Conservation (phyloP, 495 filamentous ascomycete genomes). For the Melanomma pulvis-pyrius region DNA sequence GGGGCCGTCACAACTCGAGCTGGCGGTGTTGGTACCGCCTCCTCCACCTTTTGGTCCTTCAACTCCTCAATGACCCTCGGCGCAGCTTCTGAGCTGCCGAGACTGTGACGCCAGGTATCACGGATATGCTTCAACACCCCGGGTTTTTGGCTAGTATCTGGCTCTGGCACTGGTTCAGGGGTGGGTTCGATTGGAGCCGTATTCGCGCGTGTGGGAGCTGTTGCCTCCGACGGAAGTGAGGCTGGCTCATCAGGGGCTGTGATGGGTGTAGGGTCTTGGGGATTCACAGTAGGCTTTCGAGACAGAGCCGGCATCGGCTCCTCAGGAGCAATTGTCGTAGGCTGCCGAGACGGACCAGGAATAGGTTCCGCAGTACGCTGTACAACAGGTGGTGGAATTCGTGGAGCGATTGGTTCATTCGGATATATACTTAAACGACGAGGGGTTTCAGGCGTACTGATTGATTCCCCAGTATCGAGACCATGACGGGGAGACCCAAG, state of each 20-base stretch:
- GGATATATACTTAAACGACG: neutral
- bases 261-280: neutral
- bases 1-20: neutral
- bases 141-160: neutral
- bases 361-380: neutral
- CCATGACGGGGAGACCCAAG: no score
- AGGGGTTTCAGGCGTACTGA: neutral
- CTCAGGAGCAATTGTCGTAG: neutral
- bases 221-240: neutral
- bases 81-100: slow-evolving; percentile 4
- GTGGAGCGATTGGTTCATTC: neutral
- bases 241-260: neutral
- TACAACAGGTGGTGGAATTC: neutral
- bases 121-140: neutral
- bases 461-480: neutral
- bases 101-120: slow-evolving; percentile 2
- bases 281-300: neutral
- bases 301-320: neutral
- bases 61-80: slow-evolving; percentile 6
- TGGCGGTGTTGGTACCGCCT: neutral
- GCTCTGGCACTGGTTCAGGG: neutral
- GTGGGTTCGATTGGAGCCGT: neutral
- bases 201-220: neutral
- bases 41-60: neutral
- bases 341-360: neutral